Evolutionary conservation across 2,329 filamentous ascomycete genomes (phyloP), one percentile per base, ranked within the genome.

Genomic region (Botrytis byssoidea): DNA sequence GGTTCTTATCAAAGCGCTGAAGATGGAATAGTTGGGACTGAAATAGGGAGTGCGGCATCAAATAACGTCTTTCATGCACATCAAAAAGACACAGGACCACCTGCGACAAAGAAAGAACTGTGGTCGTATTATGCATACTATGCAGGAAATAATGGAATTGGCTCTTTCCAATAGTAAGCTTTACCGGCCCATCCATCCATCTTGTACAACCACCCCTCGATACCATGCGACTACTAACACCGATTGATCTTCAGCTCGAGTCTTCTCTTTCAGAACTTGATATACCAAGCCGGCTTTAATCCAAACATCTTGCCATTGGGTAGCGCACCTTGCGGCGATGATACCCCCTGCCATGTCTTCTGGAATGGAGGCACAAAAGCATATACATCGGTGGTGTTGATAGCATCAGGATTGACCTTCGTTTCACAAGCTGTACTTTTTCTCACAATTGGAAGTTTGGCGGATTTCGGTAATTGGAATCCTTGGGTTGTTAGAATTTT

Each of bases 251-350:
- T 37, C 57, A 81, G 79, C 73, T 79, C 79, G 18, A 81, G 77
- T 68, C 76, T 80, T 63, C 76, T 81, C 18, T 81, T 81, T 70
- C 79, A 81, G 68, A 81, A 80, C 67, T 73, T 81, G 70, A 81
- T 81, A 60, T 79, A 78, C 63, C 79, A 80, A 73, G 79, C 77
- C n/a, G 78, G 75, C 16, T 81, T 81, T 73, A 79, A 81, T 55
- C 79, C 79, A 12, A 79, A 80, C 57, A 74, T 79, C 35, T 69
- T 79, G 2, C 79, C 79, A n/a, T 71, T 81, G 20, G 79, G 79
- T 32, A 81, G 79, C 60, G 74, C 74, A 10, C 29, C 74, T 46
- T 80, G 79, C 70, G 74, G 75, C 71, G 75, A 78, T 63, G 79
- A 80, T 64, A 59, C 74, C 4, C 79, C 79, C 14, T 80, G 79